These are phyloP conservation scores for Leucosporidium yakuticum DNA, from an alignment of 768 basidiomycete species.

Conservation along the genomic window DNA sequence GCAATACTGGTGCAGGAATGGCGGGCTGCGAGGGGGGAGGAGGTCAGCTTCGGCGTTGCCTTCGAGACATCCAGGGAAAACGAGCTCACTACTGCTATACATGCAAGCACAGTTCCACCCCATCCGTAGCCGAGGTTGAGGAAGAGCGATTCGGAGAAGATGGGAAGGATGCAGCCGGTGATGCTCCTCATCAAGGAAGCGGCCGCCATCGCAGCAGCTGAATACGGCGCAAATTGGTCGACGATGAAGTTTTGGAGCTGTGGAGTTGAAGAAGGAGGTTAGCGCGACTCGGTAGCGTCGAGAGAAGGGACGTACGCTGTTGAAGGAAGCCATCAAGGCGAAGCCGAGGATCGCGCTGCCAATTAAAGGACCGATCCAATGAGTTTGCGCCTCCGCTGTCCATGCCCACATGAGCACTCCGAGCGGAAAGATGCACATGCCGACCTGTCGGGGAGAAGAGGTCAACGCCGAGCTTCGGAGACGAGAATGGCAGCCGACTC, in stretches of 20 bases:
- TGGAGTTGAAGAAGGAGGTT: neutral
- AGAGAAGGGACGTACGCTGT: neutral
- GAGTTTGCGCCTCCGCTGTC: slow-evolving; percentile 5
- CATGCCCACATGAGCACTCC: slow-evolving; percentile 10
- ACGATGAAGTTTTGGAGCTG: slow-evolving; percentile 7
- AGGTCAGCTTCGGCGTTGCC: neutral
- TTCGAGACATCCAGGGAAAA: neutral
- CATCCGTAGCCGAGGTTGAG: slow-evolving; percentile 11
- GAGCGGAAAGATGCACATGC: slow-evolving; percentile 15
- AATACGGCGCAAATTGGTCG: slow-evolving; percentile 9
- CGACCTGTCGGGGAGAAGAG: neutral
- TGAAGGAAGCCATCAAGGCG: slow-evolving; percentile 3
- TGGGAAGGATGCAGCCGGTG: slow-evolving; percentile 8
- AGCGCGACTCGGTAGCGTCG: neutral
- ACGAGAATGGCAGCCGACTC: neutral
- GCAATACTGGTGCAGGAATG: neutral
- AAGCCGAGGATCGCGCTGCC: slow-evolving; percentile 5
- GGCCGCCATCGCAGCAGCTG: slow-evolving; percentile 8
- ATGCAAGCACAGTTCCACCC: slow-evolving; percentile 5
- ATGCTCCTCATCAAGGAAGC: slow-evolving; percentile 1
- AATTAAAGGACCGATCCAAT: slow-evolving; percentile 4
- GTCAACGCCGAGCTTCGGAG: neutral
- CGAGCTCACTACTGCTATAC: neutral
- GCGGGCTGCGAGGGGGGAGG: slow-evolving; percentile 4
- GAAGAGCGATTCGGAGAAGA: slow-evolving; percentile 1